Evolutionary conservation across 176 grass and related monocot genomes (phyloP), one percentile per base, ranked within the genome.

Genomic region (Triticum aestivum): DNA sequence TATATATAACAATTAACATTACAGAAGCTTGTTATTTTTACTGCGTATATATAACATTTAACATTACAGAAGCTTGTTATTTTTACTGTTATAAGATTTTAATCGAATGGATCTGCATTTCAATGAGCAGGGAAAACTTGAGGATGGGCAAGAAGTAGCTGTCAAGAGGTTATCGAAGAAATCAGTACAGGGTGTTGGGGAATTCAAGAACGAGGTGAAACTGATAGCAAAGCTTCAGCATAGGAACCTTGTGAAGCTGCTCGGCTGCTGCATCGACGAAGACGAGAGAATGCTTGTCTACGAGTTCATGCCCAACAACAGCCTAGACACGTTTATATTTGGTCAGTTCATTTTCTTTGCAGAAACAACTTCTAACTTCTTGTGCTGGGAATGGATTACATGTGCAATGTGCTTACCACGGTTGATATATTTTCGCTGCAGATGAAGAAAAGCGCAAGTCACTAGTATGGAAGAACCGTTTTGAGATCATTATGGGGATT

Each of bases 281-380:
- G 38, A 75, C 14, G 73, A 75, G 24, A 75, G 73, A 18, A 75
- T 75, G 73, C 24, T 75, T 0, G 73, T 75, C 13, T 75, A 75
- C 24, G 73, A 75, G 73, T 75, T 75, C 44, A 75, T 75, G 73
- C 42, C 27, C 14, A 75, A 75, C 73, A 75, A 51, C 73, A 75
- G 73, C 44, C 44, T 75, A 5, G 73, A 75, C 73, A 75, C 42
- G 0, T 75, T 75, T 8, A 51, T 75, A 51, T 75, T 75, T 51
- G 73, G 73, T 75, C 13, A 20, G 73, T 75, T 18, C 73, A 5
- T 49, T 30, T 51, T 1, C 15, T 3, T 18, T 29, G 0, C 13
- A 17, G 44, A 51, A 9, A 69, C 14, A 30, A 1, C 13, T 51
- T 30, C 24, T 29, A 18, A 51, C 6, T 73, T 8, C 69, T 44